These are phyloP conservation scores for Zoysia matrella DNA, from an alignment of 202 grass and related monocot genomes.

Conservation along the genomic window DNA sequence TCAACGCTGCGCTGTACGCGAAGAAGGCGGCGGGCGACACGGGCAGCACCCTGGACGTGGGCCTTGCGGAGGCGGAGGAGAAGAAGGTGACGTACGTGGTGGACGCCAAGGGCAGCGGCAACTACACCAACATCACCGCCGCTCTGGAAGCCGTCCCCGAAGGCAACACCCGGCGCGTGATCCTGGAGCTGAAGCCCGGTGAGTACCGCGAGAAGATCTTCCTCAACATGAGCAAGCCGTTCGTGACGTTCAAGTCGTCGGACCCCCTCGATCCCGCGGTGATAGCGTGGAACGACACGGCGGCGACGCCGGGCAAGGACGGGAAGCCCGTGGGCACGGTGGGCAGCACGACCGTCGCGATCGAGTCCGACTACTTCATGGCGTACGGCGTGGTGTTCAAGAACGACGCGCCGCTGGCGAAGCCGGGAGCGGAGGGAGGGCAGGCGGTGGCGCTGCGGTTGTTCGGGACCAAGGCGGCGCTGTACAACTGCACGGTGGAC, in stretches of 20 bases:
- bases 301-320: slow-evolving; percentile 24
- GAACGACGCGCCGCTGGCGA: slow-evolving; percentile 61
- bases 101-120: slow-evolving; percentile 32
- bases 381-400: slow-evolving; percentile 39
- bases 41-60: slow-evolving; percentile 35
- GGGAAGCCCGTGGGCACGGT: slow-evolving; percentile 53
- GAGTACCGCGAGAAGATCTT: slow-evolving; percentile 62
- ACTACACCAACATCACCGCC: slow-evolving; percentile 47
- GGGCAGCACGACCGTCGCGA: slow-evolving; percentile 36
- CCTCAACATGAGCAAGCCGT: slow-evolving; percentile 43
- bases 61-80: slow-evolving; percentile 33
- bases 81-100: slow-evolving; percentile 34
- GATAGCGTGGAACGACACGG: slow-evolving; percentile 52
- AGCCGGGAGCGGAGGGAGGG: slow-evolving; percentile 33
- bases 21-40: slow-evolving; percentile 5
- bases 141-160: slow-evolving; percentile 37
- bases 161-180: slow-evolving; percentile 35
- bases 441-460: slow-evolving; percentile 66
- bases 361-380: slow-evolving; percentile 57
- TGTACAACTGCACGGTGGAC: slow-evolving; percentile 58
- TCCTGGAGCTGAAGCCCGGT: slow-evolving; percentile 49
- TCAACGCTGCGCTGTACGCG: slow-evolving; percentile 27
- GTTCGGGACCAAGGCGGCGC: slow-evolving; percentile 55
- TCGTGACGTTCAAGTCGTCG: slow-evolving; percentile 34
- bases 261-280: not conserved